Base-by-base conservation (phyloP, 2,329 filamentous ascomycete species). In the Bipolaris cookei region DNA sequence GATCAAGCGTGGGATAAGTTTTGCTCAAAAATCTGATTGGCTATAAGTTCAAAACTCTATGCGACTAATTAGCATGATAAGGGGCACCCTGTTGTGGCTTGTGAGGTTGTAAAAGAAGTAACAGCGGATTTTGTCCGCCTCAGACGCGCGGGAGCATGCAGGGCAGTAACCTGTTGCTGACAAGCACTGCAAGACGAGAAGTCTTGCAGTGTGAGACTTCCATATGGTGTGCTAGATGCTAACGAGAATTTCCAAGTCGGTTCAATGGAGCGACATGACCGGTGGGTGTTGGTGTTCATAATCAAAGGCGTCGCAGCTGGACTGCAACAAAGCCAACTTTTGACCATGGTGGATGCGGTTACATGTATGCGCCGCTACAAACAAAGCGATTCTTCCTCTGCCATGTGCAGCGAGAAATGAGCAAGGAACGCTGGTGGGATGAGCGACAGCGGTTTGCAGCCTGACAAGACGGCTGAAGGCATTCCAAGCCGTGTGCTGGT, bases 1-100 rank as follows among this genome's bases (percentile, higher is more conserved):
- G 51, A 48, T 51, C 11, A 62, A 61, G 65, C 60, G 65, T 54
- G 56, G 56, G 51, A 56, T 55, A 55, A 42, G 56, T 55, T 44
- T 30, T 16, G 23, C 35, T 48, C 46, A 37, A 43, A 41, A 52
- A 45, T 45, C 41, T 65, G 51, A 63, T 65, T 65, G 63, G 59
- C 10, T 10, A 54, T 49, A 57, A 45, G 43, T 60, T 58, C 58
- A 59, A 56, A 51, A 68, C 51, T 46, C 28, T 8, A 20, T 21
- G 35, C 18, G 39, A 61, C 61, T 63, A 50, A 55, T 57, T 42
- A 57, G 43, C 14, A 42, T 14, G 56, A 56, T 28, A 37, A 43
- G 42, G 58, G 53, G 57, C 41, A 53, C 52, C 45, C 21, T 16
- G 42, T 43, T 21, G 63, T 68, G 65, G 63, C 61, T 64, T 55